Percentiles rank a stretch among this genome's conserved stretches.
Conservation (phyloP, 176 grass and related monocot species). For the Paspalum vaginatum region DNA sequence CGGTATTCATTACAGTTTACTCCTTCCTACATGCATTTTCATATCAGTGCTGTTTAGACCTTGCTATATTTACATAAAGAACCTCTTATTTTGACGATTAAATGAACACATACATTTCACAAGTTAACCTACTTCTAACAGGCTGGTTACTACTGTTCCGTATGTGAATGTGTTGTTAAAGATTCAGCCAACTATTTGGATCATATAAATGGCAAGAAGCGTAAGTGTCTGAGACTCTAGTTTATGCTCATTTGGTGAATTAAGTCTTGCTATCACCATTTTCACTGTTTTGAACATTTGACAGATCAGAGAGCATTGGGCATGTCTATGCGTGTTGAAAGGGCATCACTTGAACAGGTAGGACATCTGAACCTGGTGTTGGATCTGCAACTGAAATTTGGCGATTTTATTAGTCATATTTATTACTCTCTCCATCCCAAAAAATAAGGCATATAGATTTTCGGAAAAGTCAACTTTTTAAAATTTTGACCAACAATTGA, state of each 20-base stretch:
- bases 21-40: neutral
- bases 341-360: conserved; percentile 95
- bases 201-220: conserved; percentile 99
- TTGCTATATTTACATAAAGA: neutral
- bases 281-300: conserved; percentile 44
- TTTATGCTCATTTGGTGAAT: conserved; percentile 24
- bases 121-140: conserved; percentile 39
- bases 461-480: no score
- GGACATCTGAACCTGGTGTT: conserved; percentile 22
- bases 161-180: conserved; percentile 98
- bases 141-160: conserved; percentile 95
- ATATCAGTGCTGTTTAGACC: neutral
- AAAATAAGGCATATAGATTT: no score
- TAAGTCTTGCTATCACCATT: conserved; percentile 6
- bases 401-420: neutral
- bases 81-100: conserved; percentile 1
- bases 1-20: neutral
- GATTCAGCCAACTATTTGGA: conserved; percentile 99
- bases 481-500: no score
- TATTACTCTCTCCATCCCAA: no score
- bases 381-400: neutral
- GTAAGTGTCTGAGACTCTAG: conserved; percentile 55
- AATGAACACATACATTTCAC: neutral
- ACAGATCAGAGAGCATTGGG: conserved; percentile 98
- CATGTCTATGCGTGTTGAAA: conserved; percentile 99